phyloP scores from a whole-genome alignment of 1,284 basidiomycete genomes.

The Takashimella koratensis region DNA sequence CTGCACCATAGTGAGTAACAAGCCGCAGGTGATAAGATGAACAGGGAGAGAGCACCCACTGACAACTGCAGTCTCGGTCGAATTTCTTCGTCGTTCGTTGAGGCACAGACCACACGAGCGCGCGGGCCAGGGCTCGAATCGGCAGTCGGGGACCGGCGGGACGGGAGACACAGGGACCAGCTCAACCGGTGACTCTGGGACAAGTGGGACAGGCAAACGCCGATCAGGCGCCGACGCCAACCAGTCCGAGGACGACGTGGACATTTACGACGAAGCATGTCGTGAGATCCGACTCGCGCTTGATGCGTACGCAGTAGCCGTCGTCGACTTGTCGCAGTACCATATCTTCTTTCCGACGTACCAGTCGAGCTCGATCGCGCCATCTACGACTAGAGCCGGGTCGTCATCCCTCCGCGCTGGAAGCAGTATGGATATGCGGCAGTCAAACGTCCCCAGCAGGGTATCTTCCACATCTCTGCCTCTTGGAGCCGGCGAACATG shows the following conservation, averaged over 20 bases:
- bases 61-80: conserved; percentile 44
- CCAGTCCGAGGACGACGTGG: conserved; percentile 14
- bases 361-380: conserved; percentile 23
- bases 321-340: conserved; percentile 40
- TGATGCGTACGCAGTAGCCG: conserved; percentile 36
- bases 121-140: conserved; percentile 10
- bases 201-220: conserved; percentile 13
- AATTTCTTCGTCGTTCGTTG: conserved; percentile 40
- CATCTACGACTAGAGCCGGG: conserved; percentile 14
- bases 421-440: neutral
- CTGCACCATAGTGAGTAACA: conserved; percentile 37
- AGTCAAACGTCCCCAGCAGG: neutral
- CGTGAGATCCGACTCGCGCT: conserved; percentile 34
- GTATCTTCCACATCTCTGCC: too few species aligned
- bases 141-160: neutral
- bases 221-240: conserved; percentile 26
- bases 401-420: neutral
- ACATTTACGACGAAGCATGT: conserved; percentile 39
- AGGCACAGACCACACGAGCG: conserved; percentile 27
- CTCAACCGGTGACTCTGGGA: neutral
- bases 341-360: conserved; percentile 43
- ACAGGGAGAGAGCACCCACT: too few species aligned
- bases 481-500: too few species aligned
- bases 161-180: neutral
- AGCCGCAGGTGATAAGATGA: neutral